Evolutionary conservation across 1,139 yeast species (phyloP).

Genomic region (Debaryomyces udenii): DNA sequence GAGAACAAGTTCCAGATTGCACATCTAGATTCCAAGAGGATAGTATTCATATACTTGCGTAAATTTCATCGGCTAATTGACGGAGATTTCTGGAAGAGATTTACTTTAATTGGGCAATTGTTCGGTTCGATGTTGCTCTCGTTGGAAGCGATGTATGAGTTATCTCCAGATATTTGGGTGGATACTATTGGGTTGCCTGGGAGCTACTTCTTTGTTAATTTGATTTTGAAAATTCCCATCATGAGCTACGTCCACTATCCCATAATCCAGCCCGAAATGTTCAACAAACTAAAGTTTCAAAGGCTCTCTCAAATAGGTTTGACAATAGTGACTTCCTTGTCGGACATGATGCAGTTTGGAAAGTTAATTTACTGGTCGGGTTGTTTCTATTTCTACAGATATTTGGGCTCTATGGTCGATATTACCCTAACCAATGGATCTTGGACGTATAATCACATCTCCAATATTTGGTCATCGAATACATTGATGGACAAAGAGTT

Average conservation of each 20-base stretch:
- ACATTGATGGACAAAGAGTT: conserved; percentile 26
- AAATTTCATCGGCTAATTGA: conserved; percentile 64
- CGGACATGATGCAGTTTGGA: conserved; percentile 29
- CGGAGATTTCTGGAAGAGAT: conserved; percentile 71
- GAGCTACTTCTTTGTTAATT: conserved; percentile 57
- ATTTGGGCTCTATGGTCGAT: conserved; percentile 68
- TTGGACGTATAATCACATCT: conserved; percentile 85
- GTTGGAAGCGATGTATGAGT: conserved; percentile 66
- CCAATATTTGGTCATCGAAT: conserved; percentile 57
- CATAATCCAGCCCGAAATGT: conserved; percentile 85
- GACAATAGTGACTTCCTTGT: conserved; percentile 15
- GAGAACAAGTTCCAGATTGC: conserved; percentile 63
- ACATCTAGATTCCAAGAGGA: conserved; percentile 51
- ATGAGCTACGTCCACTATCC: conserved; percentile 94
- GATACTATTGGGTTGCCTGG: conserved; percentile 97
- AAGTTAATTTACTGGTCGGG: conserved; percentile 75
- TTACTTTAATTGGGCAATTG: conserved; percentile 87
- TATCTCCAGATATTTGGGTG: conserved; percentile 88
- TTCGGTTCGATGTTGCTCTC: conserved; percentile 73
- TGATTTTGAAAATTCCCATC: conserved; percentile 68
- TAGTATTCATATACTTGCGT: conserved; percentile 73
- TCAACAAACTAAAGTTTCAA: conserved; percentile 53
- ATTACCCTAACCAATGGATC: conserved; percentile 80
- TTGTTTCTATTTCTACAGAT: conserved; percentile 62
- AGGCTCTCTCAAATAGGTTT: conserved; percentile 22